These are phyloP conservation scores for Aspergillus vadensis DNA, from an alignment of 2,329 filamentous ascomycete genomes.

Conservation along the genomic window DNA sequence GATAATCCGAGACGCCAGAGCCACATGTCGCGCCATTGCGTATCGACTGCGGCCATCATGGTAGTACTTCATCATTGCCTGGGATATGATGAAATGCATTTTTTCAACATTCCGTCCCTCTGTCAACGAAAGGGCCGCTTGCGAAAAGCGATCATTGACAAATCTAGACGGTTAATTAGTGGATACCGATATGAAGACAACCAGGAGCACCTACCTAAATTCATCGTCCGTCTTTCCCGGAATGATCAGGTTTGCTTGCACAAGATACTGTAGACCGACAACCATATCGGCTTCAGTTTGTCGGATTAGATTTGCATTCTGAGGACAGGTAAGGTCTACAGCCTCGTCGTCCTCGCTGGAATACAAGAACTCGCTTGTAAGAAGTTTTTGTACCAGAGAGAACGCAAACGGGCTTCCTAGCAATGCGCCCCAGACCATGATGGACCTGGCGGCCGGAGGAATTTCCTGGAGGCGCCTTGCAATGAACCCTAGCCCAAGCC, in stretches of 20 bases:
- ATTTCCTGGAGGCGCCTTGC: conserved; percentile 75
- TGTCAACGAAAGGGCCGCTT: conserved; percentile 69
- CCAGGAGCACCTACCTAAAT: conserved; percentile 55
- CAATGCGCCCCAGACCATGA: conserved; percentile 84
- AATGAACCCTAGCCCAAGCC: conserved; percentile 81
- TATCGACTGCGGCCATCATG: conserved; percentile 67
- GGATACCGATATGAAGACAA: conserved; percentile 10
- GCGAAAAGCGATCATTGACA: conserved; percentile 82
- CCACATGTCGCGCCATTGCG: conserved; percentile 77
- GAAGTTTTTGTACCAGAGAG: conserved; percentile 71
- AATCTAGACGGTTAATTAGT: too few species aligned
- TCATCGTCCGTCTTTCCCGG: conserved; percentile 81
- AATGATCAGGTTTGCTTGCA: conserved; percentile 79
- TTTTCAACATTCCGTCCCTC: conserved; percentile 67
- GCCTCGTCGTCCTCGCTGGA: conserved; percentile 49
- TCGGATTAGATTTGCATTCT: conserved; percentile 52
- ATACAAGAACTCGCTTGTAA: conserved; percentile 73
- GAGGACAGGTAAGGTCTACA: conserved; percentile 39
- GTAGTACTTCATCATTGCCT: conserved; percentile 74
- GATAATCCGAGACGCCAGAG: conserved; percentile 74
- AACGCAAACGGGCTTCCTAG: conserved; percentile 85
- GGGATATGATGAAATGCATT: conserved; percentile 90
- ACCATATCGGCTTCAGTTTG: conserved; percentile 66
- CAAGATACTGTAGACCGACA: conserved; percentile 76
- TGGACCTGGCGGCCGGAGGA: conserved; percentile 70